Percentiles rank a stretch among this genome's conserved stretches.
phyloP scores from a whole-genome alignment of 1,284 basidiomycete species.

The Amylostereum areolatum region DNA sequence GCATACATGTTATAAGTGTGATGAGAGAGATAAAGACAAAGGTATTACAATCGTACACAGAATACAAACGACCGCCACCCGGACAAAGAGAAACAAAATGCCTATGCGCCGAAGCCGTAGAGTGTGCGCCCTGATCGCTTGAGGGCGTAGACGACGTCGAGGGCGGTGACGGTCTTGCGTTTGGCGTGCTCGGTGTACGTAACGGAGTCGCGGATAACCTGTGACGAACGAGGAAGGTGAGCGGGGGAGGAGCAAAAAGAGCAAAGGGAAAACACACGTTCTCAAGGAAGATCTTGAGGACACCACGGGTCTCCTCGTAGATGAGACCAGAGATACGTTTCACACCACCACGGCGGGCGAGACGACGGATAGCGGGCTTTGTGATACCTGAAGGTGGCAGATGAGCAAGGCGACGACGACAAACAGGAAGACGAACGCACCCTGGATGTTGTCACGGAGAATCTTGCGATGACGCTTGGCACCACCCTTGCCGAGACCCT shows the following conservation, averaged over 20 bases:
- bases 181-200: conserved; percentile 88
- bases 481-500: conserved; percentile 74
- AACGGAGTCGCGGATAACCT: conserved; percentile 80
- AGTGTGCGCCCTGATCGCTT: conserved; percentile 78
- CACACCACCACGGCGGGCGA: conserved; percentile 1
- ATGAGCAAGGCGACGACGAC: neutral
- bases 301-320: conserved; percentile 1
- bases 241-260: too few species aligned
- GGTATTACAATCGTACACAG: too few species aligned
- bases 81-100: too few species aligned
- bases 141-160: conserved; percentile 77
- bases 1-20: too few species aligned
- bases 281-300: conserved; percentile 63
- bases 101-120: conserved; percentile 55
- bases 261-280: too few species aligned
- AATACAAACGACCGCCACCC: too few species aligned
- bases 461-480: conserved; percentile 80
- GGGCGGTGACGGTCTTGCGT: conserved; percentile 81
- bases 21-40: too few species aligned
- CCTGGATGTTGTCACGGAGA: conserved; percentile 81
- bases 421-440: conserved; percentile 18
- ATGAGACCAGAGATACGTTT: conserved; percentile 1
- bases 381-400: too few species aligned
- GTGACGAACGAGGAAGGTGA: too few species aligned
- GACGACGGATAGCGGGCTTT: conserved; percentile 2